Conservation (phyloP, 2,329 filamentous ascomycete species). For the Cladophialophora carrionii region DNA sequence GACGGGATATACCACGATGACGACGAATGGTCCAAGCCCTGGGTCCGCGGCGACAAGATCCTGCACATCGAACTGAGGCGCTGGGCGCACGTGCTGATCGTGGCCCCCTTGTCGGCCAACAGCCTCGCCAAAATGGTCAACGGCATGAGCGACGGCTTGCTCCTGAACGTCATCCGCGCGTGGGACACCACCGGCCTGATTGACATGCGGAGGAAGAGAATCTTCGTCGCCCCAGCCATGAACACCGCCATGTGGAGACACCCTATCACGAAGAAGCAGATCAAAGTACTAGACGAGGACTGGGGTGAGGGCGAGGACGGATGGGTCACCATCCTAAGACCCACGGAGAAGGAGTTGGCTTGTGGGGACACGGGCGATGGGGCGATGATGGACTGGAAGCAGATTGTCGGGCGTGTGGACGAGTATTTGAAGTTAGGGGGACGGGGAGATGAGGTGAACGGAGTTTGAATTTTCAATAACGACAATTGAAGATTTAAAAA, state of each 20-base stretch:
- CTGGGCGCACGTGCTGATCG: slow-evolving; percentile 78
- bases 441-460: slow-evolving; percentile 18
- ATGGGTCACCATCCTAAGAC: slow-evolving; percentile 73
- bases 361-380: slow-evolving; percentile 83
- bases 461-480: slow-evolving; percentile 20
- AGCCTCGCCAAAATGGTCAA: slow-evolving; percentile 79
- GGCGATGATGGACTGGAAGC: slow-evolving; percentile 79
- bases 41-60: slow-evolving; percentile 77
- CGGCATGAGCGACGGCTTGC: slow-evolving; percentile 76
- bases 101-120: slow-evolving; percentile 83
- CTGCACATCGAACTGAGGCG: slow-evolving; percentile 86
- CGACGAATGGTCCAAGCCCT: slow-evolving; percentile 81
- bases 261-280: slow-evolving; percentile 74
- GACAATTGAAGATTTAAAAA: not conserved
- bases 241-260: slow-evolving; percentile 91
- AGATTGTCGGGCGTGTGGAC: slow-evolving; percentile 61
- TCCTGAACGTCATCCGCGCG: slow-evolving; percentile 74
- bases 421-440: slow-evolving; percentile 17
- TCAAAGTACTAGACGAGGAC: slow-evolving; percentile 70
- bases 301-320: slow-evolving; percentile 63
- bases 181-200: slow-evolving; percentile 78
- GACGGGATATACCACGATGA: slow-evolving; percentile 79
- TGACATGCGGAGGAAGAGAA: slow-evolving; percentile 63
- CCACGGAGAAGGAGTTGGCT: slow-evolving; percentile 75
- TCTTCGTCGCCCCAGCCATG: slow-evolving; percentile 81